Base-by-base conservation (phyloP, 345 rosid genomes). In the Citrus inodora region DNA sequence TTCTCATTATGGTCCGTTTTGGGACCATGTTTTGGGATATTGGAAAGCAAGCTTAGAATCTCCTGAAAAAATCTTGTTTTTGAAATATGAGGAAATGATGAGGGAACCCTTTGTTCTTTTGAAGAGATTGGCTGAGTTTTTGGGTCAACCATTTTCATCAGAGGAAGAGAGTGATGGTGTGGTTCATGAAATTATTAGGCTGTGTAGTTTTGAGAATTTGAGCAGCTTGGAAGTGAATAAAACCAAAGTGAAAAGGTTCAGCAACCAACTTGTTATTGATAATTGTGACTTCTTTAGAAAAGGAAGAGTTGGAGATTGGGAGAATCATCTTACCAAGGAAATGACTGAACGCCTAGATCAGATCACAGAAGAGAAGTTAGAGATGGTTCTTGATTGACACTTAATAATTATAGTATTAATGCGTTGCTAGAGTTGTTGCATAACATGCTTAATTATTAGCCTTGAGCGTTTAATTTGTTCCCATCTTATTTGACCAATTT, bases 201-300 rank as follows among this genome's bases (percentile, higher is more conserved):
- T 67, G 42, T 67, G 71, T 22, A 67, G 71, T 37, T 35, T 37
- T 67, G 71, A 67, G 48, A 67, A 67, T 16, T 67, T 67, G 48
- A 67, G 71, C 48, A 37, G 48, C 27, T 37, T 67, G 25, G 71
- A 67, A 46, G 33, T 28, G 11, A 19, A 19, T 56, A 69, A 46
- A 69, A 42, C 32, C 21, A 16, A 46, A 14, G 32, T 69, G 73
- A 11, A 25, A 24, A 24, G 5, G 48, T 24, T 69, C n/a, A 46
- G 33, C 73, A 24, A 25, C 33, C 56, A 25, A 11, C 55, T 25
- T 17, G 42, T 11, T 7, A 53, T 71, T 27, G 42, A 22, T 21
- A 71, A 71, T 33, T 21, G 58, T 7, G 61, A 33, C 17, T 51
- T 53, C 75, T 71, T 71, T 21, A 30, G 63, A 17, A 32, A 21